These are phyloP conservation scores for Podospora sp. DNA, from an alignment of 495 filamentous ascomycete genomes.

Conservation along the genomic window DNA sequence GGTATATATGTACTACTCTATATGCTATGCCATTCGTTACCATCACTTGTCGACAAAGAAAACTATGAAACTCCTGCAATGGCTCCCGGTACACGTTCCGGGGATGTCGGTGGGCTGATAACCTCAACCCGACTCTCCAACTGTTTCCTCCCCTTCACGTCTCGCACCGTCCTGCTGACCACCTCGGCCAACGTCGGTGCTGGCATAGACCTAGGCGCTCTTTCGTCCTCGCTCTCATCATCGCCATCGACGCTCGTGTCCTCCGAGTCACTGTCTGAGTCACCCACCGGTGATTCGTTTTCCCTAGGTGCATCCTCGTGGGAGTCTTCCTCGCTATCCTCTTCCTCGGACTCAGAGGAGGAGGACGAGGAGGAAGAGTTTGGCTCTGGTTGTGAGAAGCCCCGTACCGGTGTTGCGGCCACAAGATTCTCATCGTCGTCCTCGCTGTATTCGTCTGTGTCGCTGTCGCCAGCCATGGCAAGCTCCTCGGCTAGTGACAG, in stretches of 20 bases:
- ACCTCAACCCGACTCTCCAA: conserved; percentile 9
- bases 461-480: conserved; percentile 10
- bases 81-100: conserved; percentile 2
- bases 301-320: conserved; percentile 1
- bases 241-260: conserved; percentile 11
- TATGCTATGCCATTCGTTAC: not conserved
- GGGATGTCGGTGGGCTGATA: conserved; percentile 17
- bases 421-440: not conserved
- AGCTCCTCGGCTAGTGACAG: conserved; percentile 26
- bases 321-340: conserved; percentile 6
- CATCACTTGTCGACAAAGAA: not conserved
- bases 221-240: conserved; percentile 1
- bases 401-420: not conserved
- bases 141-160: conserved; percentile 1
- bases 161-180: not conserved
- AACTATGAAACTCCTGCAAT: not conserved
- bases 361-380: not conserved
- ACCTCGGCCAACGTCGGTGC: not conserved
- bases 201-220: not conserved
- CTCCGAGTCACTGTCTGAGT: not conserved
- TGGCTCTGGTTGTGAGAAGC: not conserved
- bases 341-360: not conserved
- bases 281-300: not conserved
- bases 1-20: too few relatives aligned
- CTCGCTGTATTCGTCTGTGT: not conserved